Conservation (phyloP, 2,329 filamentous ascomycete species). For the Trichoderma atroviride region DNA sequence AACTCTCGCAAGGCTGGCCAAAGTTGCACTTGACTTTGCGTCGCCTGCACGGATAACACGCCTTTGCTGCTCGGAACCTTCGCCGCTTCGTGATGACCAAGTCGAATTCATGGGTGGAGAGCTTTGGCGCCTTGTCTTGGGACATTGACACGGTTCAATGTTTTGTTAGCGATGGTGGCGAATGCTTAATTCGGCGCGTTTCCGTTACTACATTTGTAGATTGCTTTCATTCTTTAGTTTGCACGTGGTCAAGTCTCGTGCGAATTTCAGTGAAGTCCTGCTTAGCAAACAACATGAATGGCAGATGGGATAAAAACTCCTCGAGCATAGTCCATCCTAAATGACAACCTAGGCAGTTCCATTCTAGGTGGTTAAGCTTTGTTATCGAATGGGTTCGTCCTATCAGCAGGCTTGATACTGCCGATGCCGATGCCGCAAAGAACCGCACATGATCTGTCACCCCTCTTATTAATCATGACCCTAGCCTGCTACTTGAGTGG, state of each 20-base stretch:
- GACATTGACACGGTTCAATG: neutral
- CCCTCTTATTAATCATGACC: neutral
- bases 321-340: neutral
- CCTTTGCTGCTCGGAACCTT: slow-evolving; percentile 2
- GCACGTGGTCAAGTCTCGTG: neutral
- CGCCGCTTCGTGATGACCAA: neutral
- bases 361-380: neutral
- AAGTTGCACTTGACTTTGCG: slow-evolving; percentile 15
- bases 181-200: neutral
- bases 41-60: slow-evolving; percentile 9
- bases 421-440: neutral
- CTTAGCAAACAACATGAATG: neutral
- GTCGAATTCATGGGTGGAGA: neutral
- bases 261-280: neutral
- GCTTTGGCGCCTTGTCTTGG: neutral
- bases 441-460: slow-evolving; percentile 10
- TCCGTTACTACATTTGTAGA: neutral
- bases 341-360: neutral
- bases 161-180: neutral
- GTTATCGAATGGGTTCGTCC: neutral
- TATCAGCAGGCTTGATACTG: neutral
- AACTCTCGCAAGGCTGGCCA: slow-evolving; percentile 5
- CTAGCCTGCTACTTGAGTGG: neutral
- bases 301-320: neutral
- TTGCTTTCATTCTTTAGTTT: neutral